Evolutionary conservation across 306 rosid species (phyloP).

Genomic region (Vigna reflexopilosa): DNA sequence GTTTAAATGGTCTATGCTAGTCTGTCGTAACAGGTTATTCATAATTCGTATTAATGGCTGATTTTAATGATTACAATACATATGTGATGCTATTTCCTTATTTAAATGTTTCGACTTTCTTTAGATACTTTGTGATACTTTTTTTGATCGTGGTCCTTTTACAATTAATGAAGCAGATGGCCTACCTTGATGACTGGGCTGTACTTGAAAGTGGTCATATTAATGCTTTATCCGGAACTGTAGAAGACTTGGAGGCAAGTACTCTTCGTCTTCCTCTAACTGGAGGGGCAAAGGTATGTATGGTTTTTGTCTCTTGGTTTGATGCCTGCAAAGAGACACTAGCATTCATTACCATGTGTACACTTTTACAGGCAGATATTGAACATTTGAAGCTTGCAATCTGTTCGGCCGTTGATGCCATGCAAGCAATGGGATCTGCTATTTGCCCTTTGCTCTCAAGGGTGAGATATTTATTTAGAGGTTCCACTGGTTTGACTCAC

Average conservation of each 20-base stretch:
- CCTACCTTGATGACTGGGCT: conserved; percentile 88
- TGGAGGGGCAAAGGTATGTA: conserved; percentile 84
- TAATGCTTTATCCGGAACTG: conserved; percentile 84
- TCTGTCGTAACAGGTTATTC: conserved; percentile 29
- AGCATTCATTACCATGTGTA: conserved; percentile 29
- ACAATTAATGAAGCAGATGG: conserved; percentile 66
- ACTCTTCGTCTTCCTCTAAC: conserved; percentile 93
- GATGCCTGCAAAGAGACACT: conserved; percentile 33
- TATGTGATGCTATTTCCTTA: conserved; percentile 29
- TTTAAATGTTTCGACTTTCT: conserved; percentile 33
- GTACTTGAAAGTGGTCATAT: conserved; percentile 76
- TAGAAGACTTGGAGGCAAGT: conserved; percentile 89
- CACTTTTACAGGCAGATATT: conserved; percentile 74
- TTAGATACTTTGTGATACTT: conserved; percentile 29
- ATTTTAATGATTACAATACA: background rate
- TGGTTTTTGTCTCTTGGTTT: conserved; percentile 35
- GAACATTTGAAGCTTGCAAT: conserved; percentile 85
- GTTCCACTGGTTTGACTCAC: conserved; percentile 35
- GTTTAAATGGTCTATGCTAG: conserved; percentile 21
- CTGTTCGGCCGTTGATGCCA: conserved; percentile 88
- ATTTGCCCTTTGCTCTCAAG: conserved; percentile 74
- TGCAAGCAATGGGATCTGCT: conserved; percentile 89
- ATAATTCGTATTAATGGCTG: conserved; percentile 28
- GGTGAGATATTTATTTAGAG: conserved; percentile 59
- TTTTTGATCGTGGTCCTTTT: conserved; percentile 43